These are phyloP conservation scores for Magnaporthiopsis incrustans DNA, from an alignment of 2,329 filamentous ascomycete species.

Conservation along the genomic window DNA sequence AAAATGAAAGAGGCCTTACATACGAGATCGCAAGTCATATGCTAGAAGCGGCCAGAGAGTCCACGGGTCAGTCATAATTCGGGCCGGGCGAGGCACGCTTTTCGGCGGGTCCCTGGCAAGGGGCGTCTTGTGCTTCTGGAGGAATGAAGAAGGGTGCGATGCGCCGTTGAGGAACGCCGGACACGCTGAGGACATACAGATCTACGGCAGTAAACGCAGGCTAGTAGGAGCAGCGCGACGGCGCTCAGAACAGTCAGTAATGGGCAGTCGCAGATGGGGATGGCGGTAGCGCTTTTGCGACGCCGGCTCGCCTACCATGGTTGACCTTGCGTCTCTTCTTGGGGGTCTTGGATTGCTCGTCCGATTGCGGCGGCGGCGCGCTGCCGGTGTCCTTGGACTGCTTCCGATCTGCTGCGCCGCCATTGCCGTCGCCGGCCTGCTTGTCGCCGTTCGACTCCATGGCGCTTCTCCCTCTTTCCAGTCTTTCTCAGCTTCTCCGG, in stretches of 20 bases:
- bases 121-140: not conserved
- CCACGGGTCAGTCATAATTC: not conserved
- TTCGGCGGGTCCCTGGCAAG: not conserved
- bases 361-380: conserved; percentile 18
- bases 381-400: conserved; percentile 7
- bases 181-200: conserved; percentile 59
- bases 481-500: not conserved
- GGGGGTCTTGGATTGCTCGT: conserved; percentile 46
- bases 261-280: conserved; percentile 16
- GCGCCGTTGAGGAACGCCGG: conserved; percentile 12
- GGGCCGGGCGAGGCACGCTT: not conserved
- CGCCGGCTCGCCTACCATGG: conserved; percentile 55
- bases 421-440: not conserved
- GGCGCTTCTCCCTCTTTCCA: not conserved
- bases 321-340: conserved; percentile 87
- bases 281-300: conserved; percentile 11
- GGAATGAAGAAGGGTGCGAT: not conserved
- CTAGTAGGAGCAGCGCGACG: conserved; percentile 40
- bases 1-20: conserved; percentile 31
- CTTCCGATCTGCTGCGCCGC: not conserved
- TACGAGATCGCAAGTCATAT: conserved; percentile 92
- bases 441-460: not conserved
- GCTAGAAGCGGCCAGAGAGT: conserved; percentile 38
- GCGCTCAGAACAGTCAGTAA: conserved; percentile 13
- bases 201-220: conserved; percentile 82